Percentiles rank a stretch among this genome's conserved stretches.
These are phyloP conservation scores for Lentinula detonsa DNA, from an alignment of 768 basidiomycete genomes.

Conservation along the genomic window DNA sequence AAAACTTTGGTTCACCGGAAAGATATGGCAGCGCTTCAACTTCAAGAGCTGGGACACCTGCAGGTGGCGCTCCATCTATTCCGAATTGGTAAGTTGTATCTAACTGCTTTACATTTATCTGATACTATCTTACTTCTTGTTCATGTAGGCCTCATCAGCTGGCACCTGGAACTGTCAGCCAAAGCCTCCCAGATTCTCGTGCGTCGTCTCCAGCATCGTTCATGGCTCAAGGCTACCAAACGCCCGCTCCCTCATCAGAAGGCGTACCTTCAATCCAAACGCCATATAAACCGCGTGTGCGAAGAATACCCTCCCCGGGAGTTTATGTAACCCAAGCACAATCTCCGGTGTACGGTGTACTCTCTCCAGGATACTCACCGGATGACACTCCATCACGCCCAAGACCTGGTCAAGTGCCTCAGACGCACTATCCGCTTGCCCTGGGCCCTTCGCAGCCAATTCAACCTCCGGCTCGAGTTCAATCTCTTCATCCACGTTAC, in stretches of 20 bases:
- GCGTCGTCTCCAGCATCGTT: neutral
- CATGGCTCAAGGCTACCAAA: neutral
- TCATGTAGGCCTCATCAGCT: neutral
- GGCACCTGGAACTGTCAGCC: neutral
- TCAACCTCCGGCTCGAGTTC: conserved; percentile 37
- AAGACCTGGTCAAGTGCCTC: conserved; percentile 24
- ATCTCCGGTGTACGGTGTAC: conserved; percentile 1
- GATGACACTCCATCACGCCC: conserved; percentile 49
- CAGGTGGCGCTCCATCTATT: conserved; percentile 17
- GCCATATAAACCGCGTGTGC: conserved; percentile 71
- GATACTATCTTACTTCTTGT: neutral
- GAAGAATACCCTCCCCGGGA: conserved; percentile 40
- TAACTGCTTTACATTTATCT: too few species aligned
- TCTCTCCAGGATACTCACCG: conserved; percentile 24
- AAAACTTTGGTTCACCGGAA: conserved; percentile 47
- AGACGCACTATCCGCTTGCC: conserved; percentile 42
- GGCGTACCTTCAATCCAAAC: conserved; percentile 41
- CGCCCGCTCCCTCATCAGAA: neutral
- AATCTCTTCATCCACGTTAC: conserved; percentile 21
- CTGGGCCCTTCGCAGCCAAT: conserved; percentile 43
- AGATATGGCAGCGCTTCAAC: conserved; percentile 18
- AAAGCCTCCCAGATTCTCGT: conserved; percentile 8
- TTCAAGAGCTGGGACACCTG: conserved; percentile 24
- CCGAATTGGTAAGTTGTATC: neutral
- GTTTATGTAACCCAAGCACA: conserved; percentile 9